Percentiles rank a stretch among this genome's conserved stretches.
These are phyloP conservation scores for Penicillium sp. DNA, from an alignment of 2,329 filamentous ascomycete genomes.

Conservation along the genomic window DNA sequence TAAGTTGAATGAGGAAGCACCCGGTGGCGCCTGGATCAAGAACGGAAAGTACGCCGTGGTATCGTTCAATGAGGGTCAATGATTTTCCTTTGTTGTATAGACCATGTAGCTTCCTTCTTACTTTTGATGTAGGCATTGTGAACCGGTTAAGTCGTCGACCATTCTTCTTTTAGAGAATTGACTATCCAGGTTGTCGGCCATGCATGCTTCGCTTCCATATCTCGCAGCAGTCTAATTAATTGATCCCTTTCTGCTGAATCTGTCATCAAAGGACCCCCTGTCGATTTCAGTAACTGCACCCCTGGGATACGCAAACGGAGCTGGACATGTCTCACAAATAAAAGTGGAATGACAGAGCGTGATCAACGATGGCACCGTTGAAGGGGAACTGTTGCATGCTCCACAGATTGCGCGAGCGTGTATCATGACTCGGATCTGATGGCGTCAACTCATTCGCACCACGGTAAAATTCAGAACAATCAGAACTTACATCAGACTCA, in stretches of 20 bases:
- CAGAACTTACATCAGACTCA: constrained; percentile 7
- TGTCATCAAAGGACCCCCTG: constrained; percentile 9
- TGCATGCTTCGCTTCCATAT: constrained; percentile 11
- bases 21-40: constrained; percentile 12
- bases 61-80: constrained; percentile 9
- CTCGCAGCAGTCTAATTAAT: constrained; percentile 8
- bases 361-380: constrained; percentile 11
- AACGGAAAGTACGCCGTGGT: constrained; percentile 20
- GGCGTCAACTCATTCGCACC: constrained; percentile 1
- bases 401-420: constrained; percentile 11
- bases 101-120: not conserved
- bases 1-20: constrained; percentile 10
- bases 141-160: constrained; percentile 1
- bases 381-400: constrained; percentile 11
- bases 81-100: constrained; percentile 1
- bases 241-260: constrained; percentile 6
- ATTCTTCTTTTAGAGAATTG: constrained; percentile 11
- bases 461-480: not conserved
- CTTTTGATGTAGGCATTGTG: not conserved
- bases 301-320: not conserved
- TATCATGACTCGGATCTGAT: constrained; percentile 9
- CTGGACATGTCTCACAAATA: constrained; percentile 3
- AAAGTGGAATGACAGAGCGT: constrained; percentile 13
- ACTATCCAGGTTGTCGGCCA: constrained; percentile 10
- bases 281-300: constrained; percentile 3